These are phyloP conservation scores for Cryptococcus depauperatus DNA, from an alignment of 1,284 basidiomycete genomes.

Conservation along the genomic window DNA sequence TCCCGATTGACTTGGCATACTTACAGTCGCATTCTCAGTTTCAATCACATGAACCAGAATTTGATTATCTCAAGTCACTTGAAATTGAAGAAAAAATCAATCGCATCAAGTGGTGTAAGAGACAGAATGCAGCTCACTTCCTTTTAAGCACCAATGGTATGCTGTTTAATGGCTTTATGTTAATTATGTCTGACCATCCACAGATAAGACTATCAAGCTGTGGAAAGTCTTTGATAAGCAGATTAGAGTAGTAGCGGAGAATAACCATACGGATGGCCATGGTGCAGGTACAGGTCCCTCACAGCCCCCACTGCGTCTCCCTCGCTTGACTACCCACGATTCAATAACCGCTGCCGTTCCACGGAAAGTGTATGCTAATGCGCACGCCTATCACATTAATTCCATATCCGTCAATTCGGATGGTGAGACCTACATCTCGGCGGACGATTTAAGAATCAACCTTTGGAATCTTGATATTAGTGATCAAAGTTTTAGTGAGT, in stretches of 20 bases:
- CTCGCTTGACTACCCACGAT: slow-evolving; percentile 87
- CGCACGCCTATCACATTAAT: slow-evolving; percentile 99
- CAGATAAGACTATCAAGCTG: slow-evolving; percentile 99
- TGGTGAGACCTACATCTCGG: slow-evolving; percentile 98
- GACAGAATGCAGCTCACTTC: slow-evolving; percentile 96
- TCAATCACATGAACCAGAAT: slow-evolving; percentile 99
- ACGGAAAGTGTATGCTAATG: slow-evolving; percentile 97
- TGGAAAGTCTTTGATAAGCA: slow-evolving; percentile 99
- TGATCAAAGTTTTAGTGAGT: slow-evolving; percentile 97
- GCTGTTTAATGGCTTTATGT: slow-evolving; percentile 19
- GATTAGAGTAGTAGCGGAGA: slow-evolving; percentile 90
- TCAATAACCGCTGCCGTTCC: slow-evolving; percentile 98
- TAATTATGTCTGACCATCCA: slow-evolving; percentile 2
- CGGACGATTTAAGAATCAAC: slow-evolving; percentile 94
- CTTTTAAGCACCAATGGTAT: slow-evolving; percentile 91
- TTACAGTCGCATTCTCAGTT: slow-evolving; percentile 43
- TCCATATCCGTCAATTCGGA: slow-evolving; percentile 99
- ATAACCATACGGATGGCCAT: slow-evolving; percentile 81
- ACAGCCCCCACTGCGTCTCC: slow-evolving; percentile 60
- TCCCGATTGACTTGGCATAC: not conserved
- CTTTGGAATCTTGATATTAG: slow-evolving; percentile 98
- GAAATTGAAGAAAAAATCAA: slow-evolving; percentile 99
- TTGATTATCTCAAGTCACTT: slow-evolving; percentile 98
- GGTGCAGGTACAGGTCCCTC: slow-evolving; percentile 51
- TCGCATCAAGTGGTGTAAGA: slow-evolving; percentile 99